These are phyloP conservation scores for Sanghuangporus baumii DNA, from an alignment of 1,284 basidiomycete species.

Conservation along the genomic window DNA sequence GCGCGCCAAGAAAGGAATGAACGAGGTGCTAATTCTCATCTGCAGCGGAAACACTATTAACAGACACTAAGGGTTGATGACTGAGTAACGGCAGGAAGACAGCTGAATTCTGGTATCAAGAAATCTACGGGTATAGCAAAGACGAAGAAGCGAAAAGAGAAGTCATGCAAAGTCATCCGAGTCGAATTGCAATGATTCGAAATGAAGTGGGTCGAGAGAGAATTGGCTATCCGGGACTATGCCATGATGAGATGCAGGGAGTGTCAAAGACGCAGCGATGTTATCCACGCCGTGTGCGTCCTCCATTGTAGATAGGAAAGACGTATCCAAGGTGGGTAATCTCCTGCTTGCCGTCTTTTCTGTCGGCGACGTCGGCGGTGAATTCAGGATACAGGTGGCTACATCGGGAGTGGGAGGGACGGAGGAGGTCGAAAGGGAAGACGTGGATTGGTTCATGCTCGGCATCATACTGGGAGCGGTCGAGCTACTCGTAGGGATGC, in stretches of 20 bases:
- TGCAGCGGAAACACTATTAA: too few species aligned
- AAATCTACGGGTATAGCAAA: constrained; percentile 5
- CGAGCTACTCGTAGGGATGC: not conserved
- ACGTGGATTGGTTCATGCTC: constrained; percentile 11
- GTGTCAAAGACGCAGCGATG: constrained; percentile 12
- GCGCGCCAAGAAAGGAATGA: not conserved
- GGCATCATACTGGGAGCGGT: constrained; percentile 3
- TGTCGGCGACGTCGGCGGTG: constrained; percentile 7
- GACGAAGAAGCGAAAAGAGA: not conserved
- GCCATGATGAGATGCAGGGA: not conserved
- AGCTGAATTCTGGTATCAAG: constrained; percentile 4
- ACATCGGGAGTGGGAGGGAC: constrained; percentile 11
- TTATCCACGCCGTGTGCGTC: constrained; percentile 4
- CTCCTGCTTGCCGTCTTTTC: not conserved
- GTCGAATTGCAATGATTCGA: constrained; percentile 17
- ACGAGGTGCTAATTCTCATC: not conserved
- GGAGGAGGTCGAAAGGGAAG: constrained; percentile 11
- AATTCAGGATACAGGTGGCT: not conserved
- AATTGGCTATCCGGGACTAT: not conserved
- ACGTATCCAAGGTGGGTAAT: not conserved
- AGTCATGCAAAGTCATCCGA: constrained; percentile 15
- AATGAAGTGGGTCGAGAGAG: constrained; percentile 10
- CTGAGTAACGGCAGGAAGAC: not conserved
- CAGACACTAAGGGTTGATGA: not conserved
- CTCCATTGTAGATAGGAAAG: not conserved